Evolutionary conservation across 2,329 filamentous ascomycete species (phyloP).

Genomic region (Phaeoacremonium minimum): DNA sequence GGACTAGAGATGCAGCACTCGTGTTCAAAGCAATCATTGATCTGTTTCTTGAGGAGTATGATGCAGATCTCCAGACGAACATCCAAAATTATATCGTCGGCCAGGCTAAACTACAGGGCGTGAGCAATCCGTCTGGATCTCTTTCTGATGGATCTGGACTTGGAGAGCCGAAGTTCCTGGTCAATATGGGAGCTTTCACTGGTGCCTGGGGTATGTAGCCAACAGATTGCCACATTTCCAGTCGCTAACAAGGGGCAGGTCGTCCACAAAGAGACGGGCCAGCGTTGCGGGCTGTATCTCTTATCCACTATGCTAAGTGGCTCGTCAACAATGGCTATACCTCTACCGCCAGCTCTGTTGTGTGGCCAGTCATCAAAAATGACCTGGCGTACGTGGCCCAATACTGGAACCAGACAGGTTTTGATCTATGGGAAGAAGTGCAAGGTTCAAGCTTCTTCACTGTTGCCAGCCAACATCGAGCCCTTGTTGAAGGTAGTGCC

Average conservation of each 20-base stretch:
- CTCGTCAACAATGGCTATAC: constrained; percentile 63
- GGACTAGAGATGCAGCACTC: constrained; percentile 71
- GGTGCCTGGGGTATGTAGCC: constrained; percentile 54
- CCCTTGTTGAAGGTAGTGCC: constrained; percentile 61
- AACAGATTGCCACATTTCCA: too few relatives aligned
- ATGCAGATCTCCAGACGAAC: constrained; percentile 49
- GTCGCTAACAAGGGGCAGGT: constrained; percentile 33
- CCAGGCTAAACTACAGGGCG: constrained; percentile 62
- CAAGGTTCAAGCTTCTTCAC: constrained; percentile 78
- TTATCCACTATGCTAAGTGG: constrained; percentile 71
- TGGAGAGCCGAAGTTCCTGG: constrained; percentile 71
- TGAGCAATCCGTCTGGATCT: constrained; percentile 65
- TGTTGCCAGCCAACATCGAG: constrained; percentile 63
- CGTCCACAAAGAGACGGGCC: constrained; percentile 78
- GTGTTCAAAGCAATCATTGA: constrained; percentile 67
- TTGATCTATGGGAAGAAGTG: constrained; percentile 83
- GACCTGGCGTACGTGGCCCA: constrained; percentile 72
- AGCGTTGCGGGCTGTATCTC: constrained; percentile 67
- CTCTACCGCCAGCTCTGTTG: constrained; percentile 45
- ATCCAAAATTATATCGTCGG: constrained; percentile 66
- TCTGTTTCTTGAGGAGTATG: constrained; percentile 55
- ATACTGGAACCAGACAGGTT: constrained; percentile 65
- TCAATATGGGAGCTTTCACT: constrained; percentile 59
- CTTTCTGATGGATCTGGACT: constrained; percentile 49
- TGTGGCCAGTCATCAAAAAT: constrained; percentile 73